phyloP scores from a whole-genome alignment of 306 rosid species.

The Vachellia pachyceras region DNA sequence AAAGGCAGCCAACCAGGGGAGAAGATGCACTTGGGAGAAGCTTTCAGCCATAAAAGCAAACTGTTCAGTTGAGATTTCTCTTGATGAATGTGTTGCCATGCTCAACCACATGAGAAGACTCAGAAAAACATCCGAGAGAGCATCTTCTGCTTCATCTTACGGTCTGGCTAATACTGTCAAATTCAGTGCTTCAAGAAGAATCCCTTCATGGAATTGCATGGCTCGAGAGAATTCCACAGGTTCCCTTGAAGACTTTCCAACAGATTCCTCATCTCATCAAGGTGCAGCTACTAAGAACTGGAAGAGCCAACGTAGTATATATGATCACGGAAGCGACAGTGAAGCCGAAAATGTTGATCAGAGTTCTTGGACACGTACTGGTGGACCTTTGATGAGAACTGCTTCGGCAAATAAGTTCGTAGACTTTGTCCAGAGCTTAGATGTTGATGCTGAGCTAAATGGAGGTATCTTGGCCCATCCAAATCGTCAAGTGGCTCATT shows the following conservation, averaged over 20 bases:
- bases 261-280: constrained; percentile 67
- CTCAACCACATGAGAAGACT: constrained; percentile 94
- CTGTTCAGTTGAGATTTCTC: constrained; percentile 90
- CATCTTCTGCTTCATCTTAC: constrained; percentile 70
- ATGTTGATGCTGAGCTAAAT: constrained; percentile 60
- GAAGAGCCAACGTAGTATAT: constrained; percentile 53
- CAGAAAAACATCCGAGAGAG: constrained; percentile 76
- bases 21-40: constrained; percentile 99
- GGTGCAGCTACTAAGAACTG: constrained; percentile 51
- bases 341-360: constrained; percentile 76
- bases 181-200: constrained; percentile 82
- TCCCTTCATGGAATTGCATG: constrained; percentile 95
- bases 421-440: constrained; percentile 82
- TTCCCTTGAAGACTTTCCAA: constrained; percentile 64
- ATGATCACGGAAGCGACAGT: constrained; percentile 77
- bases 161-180: constrained; percentile 53
- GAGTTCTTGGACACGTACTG: constrained; percentile 88
- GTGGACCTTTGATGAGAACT: constrained; percentile 98
- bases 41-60: constrained; percentile 94
- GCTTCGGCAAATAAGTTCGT: constrained; percentile 73
- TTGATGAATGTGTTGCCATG: constrained; percentile 86
- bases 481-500: constrained; percentile 46
- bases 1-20: constrained; percentile 95
- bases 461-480: constrained; percentile 49
- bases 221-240: constrained; percentile 95